Percentiles rank a stretch among this genome's conserved stretches.
Evolutionary conservation across 202 grass and related monocot genomes (phyloP).

Genomic region (Alloteropsis angusta): DNA sequence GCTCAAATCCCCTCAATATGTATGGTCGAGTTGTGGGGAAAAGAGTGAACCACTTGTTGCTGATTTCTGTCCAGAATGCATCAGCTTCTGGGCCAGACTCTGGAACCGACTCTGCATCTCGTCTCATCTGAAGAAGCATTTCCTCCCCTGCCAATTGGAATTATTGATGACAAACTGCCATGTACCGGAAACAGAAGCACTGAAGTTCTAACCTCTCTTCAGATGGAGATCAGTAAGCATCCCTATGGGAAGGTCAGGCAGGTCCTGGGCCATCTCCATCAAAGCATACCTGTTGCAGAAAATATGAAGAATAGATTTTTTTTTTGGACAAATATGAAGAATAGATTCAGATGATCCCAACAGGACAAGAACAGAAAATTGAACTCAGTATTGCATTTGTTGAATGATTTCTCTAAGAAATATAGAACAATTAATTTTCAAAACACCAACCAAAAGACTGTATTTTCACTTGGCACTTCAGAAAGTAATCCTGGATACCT

Average conservation of each 20-base stretch:
- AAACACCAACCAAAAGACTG: neutral
- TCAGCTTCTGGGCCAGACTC: constrained; percentile 19
- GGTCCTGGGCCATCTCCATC: constrained; percentile 72
- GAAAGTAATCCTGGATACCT: constrained; percentile 20
- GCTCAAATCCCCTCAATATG: constrained; percentile 34
- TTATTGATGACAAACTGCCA: neutral
- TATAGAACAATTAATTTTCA: neutral
- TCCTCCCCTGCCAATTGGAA: constrained; percentile 47
- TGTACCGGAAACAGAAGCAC: neutral
- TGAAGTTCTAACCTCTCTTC: constrained; percentile 44
- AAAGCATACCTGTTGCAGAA: constrained; percentile 50
- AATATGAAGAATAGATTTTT: neutral
- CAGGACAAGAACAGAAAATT: neutral
- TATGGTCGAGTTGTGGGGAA: constrained; percentile 63
- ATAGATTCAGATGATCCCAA: neutral
- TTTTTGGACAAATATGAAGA: too few species aligned
- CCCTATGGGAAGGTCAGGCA: constrained; percentile 55
- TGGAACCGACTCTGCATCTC: constrained; percentile 14
- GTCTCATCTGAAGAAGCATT: constrained; percentile 39
- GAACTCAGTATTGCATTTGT: neutral
- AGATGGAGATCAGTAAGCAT: constrained; percentile 72
- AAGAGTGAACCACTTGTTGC: constrained; percentile 83
- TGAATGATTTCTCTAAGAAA: neutral
- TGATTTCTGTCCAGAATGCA: constrained; percentile 48
- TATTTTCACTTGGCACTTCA: neutral